Conservation (phyloP, 768 basidiomycete genomes). For the Pulveroboletus sp. region DNA sequence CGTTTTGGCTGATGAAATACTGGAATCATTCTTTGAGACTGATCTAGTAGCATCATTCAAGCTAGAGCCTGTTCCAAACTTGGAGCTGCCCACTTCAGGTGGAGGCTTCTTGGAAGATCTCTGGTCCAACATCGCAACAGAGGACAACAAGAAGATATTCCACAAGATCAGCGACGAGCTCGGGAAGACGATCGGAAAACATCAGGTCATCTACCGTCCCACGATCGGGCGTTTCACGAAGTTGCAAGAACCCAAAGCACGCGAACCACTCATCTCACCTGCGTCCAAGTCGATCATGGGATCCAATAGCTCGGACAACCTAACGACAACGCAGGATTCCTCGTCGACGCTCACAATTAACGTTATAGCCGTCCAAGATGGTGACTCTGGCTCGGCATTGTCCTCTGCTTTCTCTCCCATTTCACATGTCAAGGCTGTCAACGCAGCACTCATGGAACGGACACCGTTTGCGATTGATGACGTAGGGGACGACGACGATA, state of each 20-base stretch:
- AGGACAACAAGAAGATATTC: slow-evolving; percentile 91
- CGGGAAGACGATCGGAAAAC: slow-evolving; percentile 90
- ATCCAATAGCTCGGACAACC: slow-evolving; percentile 31
- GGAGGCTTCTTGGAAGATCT: slow-evolving; percentile 74
- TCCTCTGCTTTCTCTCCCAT: slow-evolving; percentile 44
- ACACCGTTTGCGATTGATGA: slow-evolving; percentile 98
- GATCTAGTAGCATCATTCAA: slow-evolving; percentile 88
- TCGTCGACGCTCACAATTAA: slow-evolving; percentile 52
- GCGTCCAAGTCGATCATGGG: slow-evolving; percentile 50
- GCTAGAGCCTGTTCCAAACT: slow-evolving; percentile 63
- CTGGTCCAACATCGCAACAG: slow-evolving; percentile 85
- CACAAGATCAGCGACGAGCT: slow-evolving; percentile 92
- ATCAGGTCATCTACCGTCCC: slow-evolving; percentile 77
- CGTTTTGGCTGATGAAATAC: slow-evolving; percentile 90
- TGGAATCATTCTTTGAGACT: slow-evolving; percentile 94
- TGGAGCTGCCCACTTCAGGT: slow-evolving; percentile 55
- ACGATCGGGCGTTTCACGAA: slow-evolving; percentile 83
- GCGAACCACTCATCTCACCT: slow-evolving; percentile 80
- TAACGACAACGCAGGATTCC: slow-evolving; percentile 28
- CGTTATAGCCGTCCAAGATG: slow-evolving; percentile 24
- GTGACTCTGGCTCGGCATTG: slow-evolving; percentile 17
- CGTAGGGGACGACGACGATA: slow-evolving; percentile 62
- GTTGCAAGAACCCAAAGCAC: slow-evolving; percentile 81
- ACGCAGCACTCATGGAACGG: slow-evolving; percentile 82
- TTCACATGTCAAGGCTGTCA: slow-evolving; percentile 69